Evolutionary conservation across 2,329 filamentous ascomycete genomes (phyloP).

Genomic region (Helotiales sp.): DNA sequence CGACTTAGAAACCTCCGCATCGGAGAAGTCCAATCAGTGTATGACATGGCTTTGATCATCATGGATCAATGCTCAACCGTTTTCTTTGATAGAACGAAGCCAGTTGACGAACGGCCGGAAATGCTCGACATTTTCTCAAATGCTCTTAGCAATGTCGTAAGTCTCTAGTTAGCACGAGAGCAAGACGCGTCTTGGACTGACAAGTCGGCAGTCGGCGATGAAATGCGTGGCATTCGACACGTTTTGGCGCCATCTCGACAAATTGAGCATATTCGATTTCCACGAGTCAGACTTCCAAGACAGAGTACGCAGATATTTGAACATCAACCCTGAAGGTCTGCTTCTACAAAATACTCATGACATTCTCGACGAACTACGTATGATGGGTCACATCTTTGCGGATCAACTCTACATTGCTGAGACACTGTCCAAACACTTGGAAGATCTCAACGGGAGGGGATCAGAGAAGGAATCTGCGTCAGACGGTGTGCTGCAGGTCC

Average conservation of each 20-base stretch:
- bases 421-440: slow-evolving; percentile 12
- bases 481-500: no score
- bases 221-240: no score
- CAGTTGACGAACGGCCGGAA: slow-evolving; percentile 36
- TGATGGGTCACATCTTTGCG: slow-evolving; percentile 41
- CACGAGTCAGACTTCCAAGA: no score
- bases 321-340: slow-evolving; percentile 43
- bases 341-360: slow-evolving; percentile 45
- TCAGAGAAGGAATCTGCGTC: no score
- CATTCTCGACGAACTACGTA: slow-evolving; percentile 46
- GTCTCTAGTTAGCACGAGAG: no score
- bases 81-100: slow-evolving; percentile 42
- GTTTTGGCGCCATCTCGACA: no score
- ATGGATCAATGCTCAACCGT: slow-evolving; percentile 41
- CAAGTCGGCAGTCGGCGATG: no score
- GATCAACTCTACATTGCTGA: slow-evolving; percentile 28
- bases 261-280: no score
- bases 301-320: no score
- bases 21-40: slow-evolving; percentile 37
- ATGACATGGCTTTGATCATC: slow-evolving; percentile 43
- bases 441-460: no score
- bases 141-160: slow-evolving; percentile 43
- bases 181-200: no score
- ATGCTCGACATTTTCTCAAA: slow-evolving; percentile 44
- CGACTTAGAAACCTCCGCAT: slow-evolving; percentile 28